Percentiles rank a stretch among this genome's conserved stretches.
Evolutionary conservation across 352 stramenopile species (phyloP).

Genomic region (Elongisporangium anandrum): DNA sequence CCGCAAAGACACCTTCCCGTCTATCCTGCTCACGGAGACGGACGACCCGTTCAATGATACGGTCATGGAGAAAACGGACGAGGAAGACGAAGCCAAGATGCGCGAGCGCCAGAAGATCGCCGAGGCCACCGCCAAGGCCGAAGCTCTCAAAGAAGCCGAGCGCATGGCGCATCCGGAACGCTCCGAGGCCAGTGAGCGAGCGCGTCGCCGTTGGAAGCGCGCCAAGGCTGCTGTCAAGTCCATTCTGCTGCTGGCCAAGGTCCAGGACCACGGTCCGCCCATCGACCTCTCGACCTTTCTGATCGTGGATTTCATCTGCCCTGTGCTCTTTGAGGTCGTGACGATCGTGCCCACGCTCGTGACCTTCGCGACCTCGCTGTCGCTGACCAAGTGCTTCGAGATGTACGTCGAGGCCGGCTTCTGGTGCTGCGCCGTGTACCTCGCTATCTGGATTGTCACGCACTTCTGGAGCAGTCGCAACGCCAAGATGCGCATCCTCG

Average conservation of each 20-base stretch:
- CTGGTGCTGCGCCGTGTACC: slow-evolving; percentile 49
- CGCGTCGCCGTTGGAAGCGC: slow-evolving; percentile 39
- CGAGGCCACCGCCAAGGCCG: neutral
- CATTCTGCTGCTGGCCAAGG: slow-evolving; percentile 53
- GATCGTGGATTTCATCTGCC: slow-evolving; percentile 69
- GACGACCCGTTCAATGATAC: slow-evolving; percentile 53
- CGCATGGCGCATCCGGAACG: neutral
- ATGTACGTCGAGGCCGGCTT: slow-evolving; percentile 71
- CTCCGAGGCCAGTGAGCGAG: neutral
- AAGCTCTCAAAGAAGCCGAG: neutral
- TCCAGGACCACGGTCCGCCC: slow-evolving; percentile 42
- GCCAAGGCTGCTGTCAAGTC: slow-evolving; percentile 47
- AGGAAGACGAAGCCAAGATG: slow-evolving; percentile 17
- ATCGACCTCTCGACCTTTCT: slow-evolving; percentile 78
- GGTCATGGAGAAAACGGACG: slow-evolving; percentile 39
- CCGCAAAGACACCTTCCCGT: neutral
- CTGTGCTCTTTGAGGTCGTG: slow-evolving; percentile 60
- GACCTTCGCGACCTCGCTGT: slow-evolving; percentile 51
- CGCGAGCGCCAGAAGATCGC: neutral
- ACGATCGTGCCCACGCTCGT: slow-evolving; percentile 45
- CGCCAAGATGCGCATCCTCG: slow-evolving; percentile 64
- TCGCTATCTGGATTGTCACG: slow-evolving; percentile 61
- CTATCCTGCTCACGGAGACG: slow-evolving; percentile 41
- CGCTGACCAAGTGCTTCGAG: slow-evolving; percentile 56
- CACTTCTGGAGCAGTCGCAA: slow-evolving; percentile 84